These are phyloP conservation scores for Thuja plicata DNA, from an alignment of 83 land plant genomes.

Conservation along the genomic window DNA sequence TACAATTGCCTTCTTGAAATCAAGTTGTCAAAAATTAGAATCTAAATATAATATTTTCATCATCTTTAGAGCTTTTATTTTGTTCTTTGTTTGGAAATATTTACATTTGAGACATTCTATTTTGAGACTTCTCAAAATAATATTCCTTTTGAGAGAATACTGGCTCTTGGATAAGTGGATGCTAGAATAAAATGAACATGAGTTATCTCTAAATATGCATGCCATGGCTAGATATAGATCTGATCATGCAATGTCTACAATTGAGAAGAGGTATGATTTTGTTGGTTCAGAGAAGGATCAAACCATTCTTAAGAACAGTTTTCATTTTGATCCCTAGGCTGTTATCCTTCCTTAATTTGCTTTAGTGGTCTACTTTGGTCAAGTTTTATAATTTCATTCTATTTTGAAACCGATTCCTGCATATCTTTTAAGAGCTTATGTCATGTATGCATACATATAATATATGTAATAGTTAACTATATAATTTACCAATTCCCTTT, in stretches of 20 bases:
- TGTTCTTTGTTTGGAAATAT: not conserved
- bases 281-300: conserved; percentile 63
- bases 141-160: not conserved
- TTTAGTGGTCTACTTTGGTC: not conserved
- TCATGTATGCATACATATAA: not conserved
- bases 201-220: conserved; percentile 17
- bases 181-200: not conserved
- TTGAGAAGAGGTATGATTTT: conserved; percentile 56
- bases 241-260: conserved; percentile 37
- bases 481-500: not conserved
- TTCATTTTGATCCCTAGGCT: conserved; percentile 39
- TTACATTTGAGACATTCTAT: not conserved
- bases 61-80: not conserved
- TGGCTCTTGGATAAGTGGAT: not conserved
- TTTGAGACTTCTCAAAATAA: not conserved
- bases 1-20: no score
- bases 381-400: not conserved
- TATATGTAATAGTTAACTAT: not conserved
- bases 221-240: conserved; percentile 38
- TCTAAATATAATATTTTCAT: no score
- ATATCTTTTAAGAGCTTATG: not conserved
- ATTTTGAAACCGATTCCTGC: not conserved
- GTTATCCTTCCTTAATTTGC: not conserved
- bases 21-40: no score
- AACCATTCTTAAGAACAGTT: conserved; percentile 41